Base-by-base conservation (phyloP, 805 yeast genomes). In the Helenozyma rhizophorensis region DNA sequence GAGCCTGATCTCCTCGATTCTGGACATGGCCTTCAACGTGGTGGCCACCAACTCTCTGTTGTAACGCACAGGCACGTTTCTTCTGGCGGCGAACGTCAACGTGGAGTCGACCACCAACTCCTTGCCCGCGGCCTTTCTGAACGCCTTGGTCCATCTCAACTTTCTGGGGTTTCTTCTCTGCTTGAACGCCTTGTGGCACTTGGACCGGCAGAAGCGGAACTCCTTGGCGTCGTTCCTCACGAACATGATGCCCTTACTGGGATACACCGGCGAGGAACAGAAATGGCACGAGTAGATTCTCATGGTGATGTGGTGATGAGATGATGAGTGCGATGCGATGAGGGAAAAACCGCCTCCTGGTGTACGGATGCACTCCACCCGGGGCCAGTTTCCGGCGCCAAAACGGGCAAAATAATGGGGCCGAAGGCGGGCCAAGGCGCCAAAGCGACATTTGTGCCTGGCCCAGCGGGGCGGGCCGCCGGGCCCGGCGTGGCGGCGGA, bases 101-200 rank as follows among this genome's bases (percentile, higher is more conserved):
- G 98, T 89, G 4, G 96, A 83, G 56, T 93, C 98, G 37, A 93
- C 97, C 15, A 95, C 96, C 72, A 93, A 76, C 60, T 93, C 98
- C 63, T 93, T 93, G 54, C 98, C 98, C 27, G 97, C 97, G 42
- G 97, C 95, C 63, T 93, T 93, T 69, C 98, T 80, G 76, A 93
- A 93, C 1, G 98, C 97, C 64, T 93, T 93, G 36, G 98, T 93
- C 98, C 98, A 93, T 67, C 77, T 84, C 65, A 89, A 79, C 65
- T 93, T 93, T 70, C 98, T 82, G 51, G 98, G 98, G 70, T 93
- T 93, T 66, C 98, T 82, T 73, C 96, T 88, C 70, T 88, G 94
- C 62, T 93, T 93, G 79, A 93, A 93, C 35, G 88, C 83, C 60
- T 89, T 87, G 68, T 93, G 98, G 70, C 98, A 93, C 61, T 93